Evolutionary conservation across 2,329 filamentous ascomycete genomes (phyloP).

Genomic region (Colletotrichum sp.): DNA sequence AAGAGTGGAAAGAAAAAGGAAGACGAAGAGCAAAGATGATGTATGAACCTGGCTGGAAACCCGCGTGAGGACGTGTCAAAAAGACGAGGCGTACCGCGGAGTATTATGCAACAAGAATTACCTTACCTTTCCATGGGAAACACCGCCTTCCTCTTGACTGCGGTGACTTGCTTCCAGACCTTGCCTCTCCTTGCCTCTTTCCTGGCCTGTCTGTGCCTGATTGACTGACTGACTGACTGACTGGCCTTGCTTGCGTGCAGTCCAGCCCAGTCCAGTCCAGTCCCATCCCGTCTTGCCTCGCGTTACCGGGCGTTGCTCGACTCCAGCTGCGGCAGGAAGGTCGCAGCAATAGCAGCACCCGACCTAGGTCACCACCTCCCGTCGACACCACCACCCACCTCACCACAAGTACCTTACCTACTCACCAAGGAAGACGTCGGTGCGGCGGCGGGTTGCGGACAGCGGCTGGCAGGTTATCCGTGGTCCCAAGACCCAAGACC

Average conservation of each 20-base stretch:
- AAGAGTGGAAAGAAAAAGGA: background rate
- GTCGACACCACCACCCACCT: background rate
- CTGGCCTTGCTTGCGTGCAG: background rate
- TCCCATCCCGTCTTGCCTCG: background rate
- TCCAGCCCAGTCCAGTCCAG: background rate
- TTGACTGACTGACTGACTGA: background rate
- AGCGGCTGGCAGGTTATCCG: background rate
- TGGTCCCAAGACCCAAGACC: background rate
- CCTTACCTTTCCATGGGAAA: background rate
- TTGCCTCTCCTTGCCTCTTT: background rate
- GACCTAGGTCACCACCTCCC: background rate
- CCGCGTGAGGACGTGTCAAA: slow-evolving; percentile 12
- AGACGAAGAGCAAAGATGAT: slow-evolving; percentile 1
- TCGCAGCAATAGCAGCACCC: background rate
- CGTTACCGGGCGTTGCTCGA: background rate
- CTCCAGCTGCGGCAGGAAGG: background rate
- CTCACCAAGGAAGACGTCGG: background rate
- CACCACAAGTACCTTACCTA: background rate
- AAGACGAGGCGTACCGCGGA: slow-evolving; percentile 10
- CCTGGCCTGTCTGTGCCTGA: background rate
- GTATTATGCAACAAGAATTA: slow-evolving; percentile 17
- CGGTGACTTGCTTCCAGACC: background rate
- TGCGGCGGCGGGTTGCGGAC: background rate
- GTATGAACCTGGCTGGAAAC: background rate
- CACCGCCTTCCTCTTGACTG: background rate